Percentiles rank a stretch among this genome's conserved stretches.
Evolutionary conservation across 192 early-diverging fungal genomes (phyloP).

Genomic region (Gaertneriomyces sp.): DNA sequence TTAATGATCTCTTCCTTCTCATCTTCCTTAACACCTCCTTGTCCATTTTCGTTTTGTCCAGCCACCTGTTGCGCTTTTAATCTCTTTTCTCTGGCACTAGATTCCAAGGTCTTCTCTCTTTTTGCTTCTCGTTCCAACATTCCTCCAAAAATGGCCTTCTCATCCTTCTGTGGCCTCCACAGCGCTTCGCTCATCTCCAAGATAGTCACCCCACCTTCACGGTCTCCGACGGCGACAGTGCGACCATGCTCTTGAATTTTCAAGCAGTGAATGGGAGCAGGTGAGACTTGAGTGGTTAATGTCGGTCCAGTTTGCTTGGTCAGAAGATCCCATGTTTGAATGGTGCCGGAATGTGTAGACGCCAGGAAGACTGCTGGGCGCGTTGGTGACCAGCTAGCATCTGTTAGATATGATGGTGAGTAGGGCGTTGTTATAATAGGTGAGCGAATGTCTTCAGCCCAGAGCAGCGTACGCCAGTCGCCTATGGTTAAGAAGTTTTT

Average conservation of each 20-base stretch:
- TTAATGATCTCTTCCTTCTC: no score
- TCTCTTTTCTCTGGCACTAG: conserved; percentile 52
- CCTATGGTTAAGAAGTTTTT: conserved; percentile 63
- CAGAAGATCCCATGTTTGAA: conserved; percentile 59
- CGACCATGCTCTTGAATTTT: conserved; percentile 61
- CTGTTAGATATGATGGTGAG: conserved; percentile 49
- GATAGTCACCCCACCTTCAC: conserved; percentile 55
- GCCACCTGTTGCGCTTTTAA: conserved; percentile 49
- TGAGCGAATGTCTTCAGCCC: conserved; percentile 56
- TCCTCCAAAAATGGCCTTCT: conserved; percentile 52
- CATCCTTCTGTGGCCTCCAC: conserved; percentile 47
- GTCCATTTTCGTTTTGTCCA: no score
- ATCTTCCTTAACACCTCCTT: no score
- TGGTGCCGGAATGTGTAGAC: conserved; percentile 52
- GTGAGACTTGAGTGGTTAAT: conserved; percentile 51
- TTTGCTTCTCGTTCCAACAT: conserved; percentile 64
- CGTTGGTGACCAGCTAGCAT: conserved; percentile 56
- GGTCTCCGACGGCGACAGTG: conserved; percentile 47
- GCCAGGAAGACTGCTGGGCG: conserved; percentile 61
- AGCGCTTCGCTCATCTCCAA: conserved; percentile 53
- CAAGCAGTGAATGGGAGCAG: conserved; percentile 51
- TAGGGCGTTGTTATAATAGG: conserved; percentile 58
- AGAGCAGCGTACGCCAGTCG: conserved; percentile 57
- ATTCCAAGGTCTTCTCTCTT: conserved; percentile 60
- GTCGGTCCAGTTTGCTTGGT: conserved; percentile 62